Base-by-base conservation (phyloP, 192 early-diverging fungal species). In the Cetraspora pellucida region DNA sequence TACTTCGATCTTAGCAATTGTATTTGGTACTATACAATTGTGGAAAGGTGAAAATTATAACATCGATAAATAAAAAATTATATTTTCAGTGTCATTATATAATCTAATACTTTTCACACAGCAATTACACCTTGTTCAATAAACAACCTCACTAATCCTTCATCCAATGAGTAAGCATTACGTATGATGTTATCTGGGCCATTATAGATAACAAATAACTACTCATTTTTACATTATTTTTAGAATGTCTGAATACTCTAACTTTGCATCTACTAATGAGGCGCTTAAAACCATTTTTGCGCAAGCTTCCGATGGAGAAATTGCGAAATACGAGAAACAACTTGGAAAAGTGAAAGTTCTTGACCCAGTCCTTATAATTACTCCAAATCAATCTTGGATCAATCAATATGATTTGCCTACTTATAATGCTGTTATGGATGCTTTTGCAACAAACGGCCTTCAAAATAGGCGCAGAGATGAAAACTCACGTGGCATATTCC, bases 31-130 rank as follows among this genome's bases (percentile, higher is more conserved):
- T 43, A 19, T 67, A 46, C 65, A 67, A 31, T 67, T 58, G 17
- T 58, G 25, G 69, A 25, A 70, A 70, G 67, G 45, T 70, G 67
- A 70, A n/a, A 2, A 67, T 67, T 67, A 67, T 30, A 67, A 44
- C 30, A 67, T 67, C 21, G 31, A 67, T 67, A 67, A 55, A 55
- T 14, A 4, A 72, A 11, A 54, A 44, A 55, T 72, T 44, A 50
- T 17, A 30, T 49, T 50, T 69, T 13, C 45, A 21, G 45, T 70
- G 67, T 23, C 21, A 25, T 14, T 52, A 52, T 70, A 37, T 37
- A 37, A 37, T 5, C 31, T 37, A 37, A 70, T 25, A 9, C 25
- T 27, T 46, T 31, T 50, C n/a, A 46, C 17, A 47, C 44, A 9
- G 44, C 9, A 21, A 28, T 46, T 49, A n/a, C 17, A n/a, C 23